Evolutionary conservation across 208 protist species (phyloP).

Genomic region (Phytomonas francai): DNA sequence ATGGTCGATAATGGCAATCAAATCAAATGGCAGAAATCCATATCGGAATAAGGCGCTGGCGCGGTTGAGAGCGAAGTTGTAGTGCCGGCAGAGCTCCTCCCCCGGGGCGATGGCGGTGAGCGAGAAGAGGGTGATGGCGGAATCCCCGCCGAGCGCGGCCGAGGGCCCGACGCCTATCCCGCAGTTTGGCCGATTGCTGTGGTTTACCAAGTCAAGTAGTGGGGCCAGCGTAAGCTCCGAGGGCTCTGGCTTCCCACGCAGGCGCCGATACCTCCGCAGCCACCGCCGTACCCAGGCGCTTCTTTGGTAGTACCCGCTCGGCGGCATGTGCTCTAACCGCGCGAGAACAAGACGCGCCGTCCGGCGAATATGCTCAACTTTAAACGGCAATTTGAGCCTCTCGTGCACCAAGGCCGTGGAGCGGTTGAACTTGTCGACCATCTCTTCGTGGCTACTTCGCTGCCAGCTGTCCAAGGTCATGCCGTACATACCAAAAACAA

Average conservation of each 20-base stretch:
- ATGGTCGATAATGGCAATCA: conserved; percentile 85
- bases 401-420: conserved; percentile 60
- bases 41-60: conserved; percentile 83
- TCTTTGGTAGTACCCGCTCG: conserved; percentile 44
- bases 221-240: conserved; percentile 57
- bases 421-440: conserved; percentile 66
- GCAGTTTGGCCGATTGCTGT: conserved; percentile 84
- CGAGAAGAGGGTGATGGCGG: conserved; percentile 71
- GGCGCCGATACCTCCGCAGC: conserved; percentile 27
- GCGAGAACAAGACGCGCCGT: conserved; percentile 79
- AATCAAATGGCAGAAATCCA: conserved; percentile 86
- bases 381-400: conserved; percentile 46
- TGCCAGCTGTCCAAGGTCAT: conserved; percentile 87
- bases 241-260: conserved; percentile 32
- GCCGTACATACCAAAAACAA: conserved; percentile 86
- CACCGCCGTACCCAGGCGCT: conserved; percentile 27
- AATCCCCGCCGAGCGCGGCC: conserved; percentile 30
- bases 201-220: conserved; percentile 81
- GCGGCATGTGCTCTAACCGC: conserved; percentile 70
- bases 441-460: conserved; percentile 71
- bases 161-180: conserved; percentile 58
- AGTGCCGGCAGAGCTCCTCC: conserved; percentile 86
- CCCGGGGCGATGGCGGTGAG: conserved; percentile 57
- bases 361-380: conserved; percentile 70
- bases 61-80: conserved; percentile 84